phyloP scores from a whole-genome alignment of 148 eudicot genomes.

The Nepenthes mirabilis region DNA sequence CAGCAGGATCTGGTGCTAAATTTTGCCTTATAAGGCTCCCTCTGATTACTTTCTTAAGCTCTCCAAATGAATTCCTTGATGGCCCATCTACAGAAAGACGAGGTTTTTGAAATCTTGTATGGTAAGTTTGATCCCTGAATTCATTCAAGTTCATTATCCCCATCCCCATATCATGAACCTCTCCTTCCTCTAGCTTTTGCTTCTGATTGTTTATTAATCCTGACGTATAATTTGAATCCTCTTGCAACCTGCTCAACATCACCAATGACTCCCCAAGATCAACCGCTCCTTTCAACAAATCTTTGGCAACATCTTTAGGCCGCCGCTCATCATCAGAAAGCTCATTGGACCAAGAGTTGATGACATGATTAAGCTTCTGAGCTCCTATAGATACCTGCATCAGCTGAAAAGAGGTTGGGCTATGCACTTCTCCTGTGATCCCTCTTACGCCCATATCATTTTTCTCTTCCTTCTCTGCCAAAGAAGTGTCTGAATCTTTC shows the following conservation, averaged over 20 bases:
- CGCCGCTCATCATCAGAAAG: constrained; percentile 8
- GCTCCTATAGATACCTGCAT: constrained; percentile 36
- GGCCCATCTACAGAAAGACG: constrained; percentile 31
- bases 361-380: constrained; percentile 39
- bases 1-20: constrained; percentile 8
- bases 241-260: constrained; percentile 50
- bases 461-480: constrained; percentile 15
- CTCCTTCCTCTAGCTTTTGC: constrained; percentile 13
- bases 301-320: constrained; percentile 39
- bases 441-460: neutral
- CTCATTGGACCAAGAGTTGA: constrained; percentile 34
- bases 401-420: constrained; percentile 26
- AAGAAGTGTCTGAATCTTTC: constrained; percentile 8
- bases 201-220: constrained; percentile 30
- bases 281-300: constrained; percentile 66
- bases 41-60: constrained; percentile 51
- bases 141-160: constrained; percentile 14
- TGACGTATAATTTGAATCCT: constrained; percentile 29
- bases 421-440: neutral
- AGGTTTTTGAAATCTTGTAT: constrained; percentile 20
- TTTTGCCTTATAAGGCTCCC: constrained; percentile 51
- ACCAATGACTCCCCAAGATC: constrained; percentile 59
- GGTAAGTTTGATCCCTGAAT: constrained; percentile 9
- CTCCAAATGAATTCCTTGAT: constrained; percentile 40
- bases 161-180: constrained; percentile 15